These are phyloP conservation scores for Schizochytrium sp. DNA, from an alignment of 108 stramenopile genomes.

Conservation along the genomic window DNA sequence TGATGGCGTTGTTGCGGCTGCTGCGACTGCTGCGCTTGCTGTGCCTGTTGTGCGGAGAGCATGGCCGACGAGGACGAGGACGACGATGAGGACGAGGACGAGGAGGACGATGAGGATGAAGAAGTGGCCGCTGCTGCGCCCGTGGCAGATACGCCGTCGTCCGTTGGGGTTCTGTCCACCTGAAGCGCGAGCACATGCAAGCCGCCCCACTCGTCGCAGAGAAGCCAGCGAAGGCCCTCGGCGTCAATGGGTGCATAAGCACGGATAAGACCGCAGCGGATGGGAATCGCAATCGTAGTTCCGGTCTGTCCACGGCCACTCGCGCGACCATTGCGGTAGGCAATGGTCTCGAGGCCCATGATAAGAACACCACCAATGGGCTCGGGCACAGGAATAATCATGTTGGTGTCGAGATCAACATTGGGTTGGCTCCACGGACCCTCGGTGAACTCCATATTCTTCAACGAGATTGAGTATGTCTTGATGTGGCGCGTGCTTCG, in stretches of 20 bases:
- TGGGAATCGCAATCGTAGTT: conserved; percentile 31
- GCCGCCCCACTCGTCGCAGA: conserved; percentile 75
- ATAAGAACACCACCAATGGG: conserved; percentile 41
- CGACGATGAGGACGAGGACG: not conserved
- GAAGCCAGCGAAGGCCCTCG: conserved; percentile 57
- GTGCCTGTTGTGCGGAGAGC: no score
- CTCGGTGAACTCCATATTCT: conserved; percentile 25
- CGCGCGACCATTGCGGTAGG: conserved; percentile 31
- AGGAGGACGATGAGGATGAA: not conserved
- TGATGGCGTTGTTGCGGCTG: not conserved
- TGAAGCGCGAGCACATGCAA: conserved; percentile 66
- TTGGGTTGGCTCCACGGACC: conserved; percentile 48
- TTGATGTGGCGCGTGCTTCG: conserved; percentile 35
- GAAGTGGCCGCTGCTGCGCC: conserved; percentile 22
- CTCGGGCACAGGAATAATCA: conserved; percentile 42
- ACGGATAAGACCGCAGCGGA: conserved; percentile 38
- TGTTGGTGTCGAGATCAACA: conserved; percentile 35
- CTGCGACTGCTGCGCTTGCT: not conserved
- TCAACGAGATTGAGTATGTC: conserved; percentile 34
- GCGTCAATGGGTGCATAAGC: conserved; percentile 38
- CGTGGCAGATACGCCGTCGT: conserved; percentile 24
- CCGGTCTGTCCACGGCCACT: conserved; percentile 49
- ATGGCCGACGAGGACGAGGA: no score
- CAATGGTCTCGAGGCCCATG: conserved; percentile 47
- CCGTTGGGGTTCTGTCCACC: conserved; percentile 31